Conservation (phyloP, 2,329 filamentous ascomycete species). For the Colletotrichum horii region DNA sequence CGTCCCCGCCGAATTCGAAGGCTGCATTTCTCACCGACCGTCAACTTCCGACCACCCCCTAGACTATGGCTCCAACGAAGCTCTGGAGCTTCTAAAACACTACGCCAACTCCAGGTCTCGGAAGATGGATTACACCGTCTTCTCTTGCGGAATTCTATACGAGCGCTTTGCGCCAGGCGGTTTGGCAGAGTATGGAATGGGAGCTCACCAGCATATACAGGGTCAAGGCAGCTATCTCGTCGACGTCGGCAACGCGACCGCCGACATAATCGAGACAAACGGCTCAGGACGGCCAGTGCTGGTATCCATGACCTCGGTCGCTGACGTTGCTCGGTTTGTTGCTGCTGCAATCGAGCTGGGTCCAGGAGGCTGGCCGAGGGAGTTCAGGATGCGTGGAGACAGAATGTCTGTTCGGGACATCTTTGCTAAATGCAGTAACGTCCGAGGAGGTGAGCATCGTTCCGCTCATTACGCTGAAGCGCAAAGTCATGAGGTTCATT, state of each 20-base stretch:
- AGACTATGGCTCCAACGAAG: constrained; percentile 64
- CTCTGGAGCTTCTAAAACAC: constrained; percentile 60
- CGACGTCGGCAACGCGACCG: constrained; percentile 61
- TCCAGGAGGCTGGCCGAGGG: constrained; percentile 66
- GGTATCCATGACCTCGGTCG: constrained; percentile 71
- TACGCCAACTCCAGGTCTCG: constrained; percentile 50
- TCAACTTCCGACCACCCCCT: constrained; percentile 55
- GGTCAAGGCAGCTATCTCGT: constrained; percentile 70
- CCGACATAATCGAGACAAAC: constrained; percentile 65
- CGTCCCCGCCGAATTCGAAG: constrained; percentile 79
- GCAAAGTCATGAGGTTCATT: not conserved
- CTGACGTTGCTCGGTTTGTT: constrained; percentile 74
- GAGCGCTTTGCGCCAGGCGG: constrained; percentile 75
- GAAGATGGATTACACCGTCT: constrained; percentile 71
- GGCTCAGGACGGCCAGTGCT: constrained; percentile 52
- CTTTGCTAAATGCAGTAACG: constrained; percentile 51
- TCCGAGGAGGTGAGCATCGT: constrained; percentile 51
- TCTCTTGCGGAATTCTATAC: constrained; percentile 78
- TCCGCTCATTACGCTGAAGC: not conserved
- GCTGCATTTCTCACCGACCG: constrained; percentile 60
- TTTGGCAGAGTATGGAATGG: constrained; percentile 64
- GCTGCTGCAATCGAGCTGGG: constrained; percentile 71
- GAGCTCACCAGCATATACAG: constrained; percentile 56
- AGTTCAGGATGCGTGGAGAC: constrained; percentile 74
- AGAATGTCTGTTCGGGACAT: constrained; percentile 65